These are phyloP conservation scores for Metschnikowia anglica DNA, from an alignment of 805 yeast species.

Conservation along the genomic window DNA sequence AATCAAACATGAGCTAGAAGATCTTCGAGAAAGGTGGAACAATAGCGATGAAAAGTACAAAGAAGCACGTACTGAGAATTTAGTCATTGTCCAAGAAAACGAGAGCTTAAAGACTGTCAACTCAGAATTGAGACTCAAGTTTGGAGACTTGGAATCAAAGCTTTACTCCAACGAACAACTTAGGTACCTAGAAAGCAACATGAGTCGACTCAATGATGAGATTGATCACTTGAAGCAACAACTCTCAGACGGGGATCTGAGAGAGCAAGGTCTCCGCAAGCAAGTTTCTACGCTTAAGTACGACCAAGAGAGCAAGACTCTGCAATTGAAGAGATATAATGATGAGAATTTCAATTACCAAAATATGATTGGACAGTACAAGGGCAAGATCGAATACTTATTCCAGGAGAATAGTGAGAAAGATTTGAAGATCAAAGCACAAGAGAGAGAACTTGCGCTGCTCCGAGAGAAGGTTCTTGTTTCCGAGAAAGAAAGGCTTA, in stretches of 20 bases:
- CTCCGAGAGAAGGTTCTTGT: constrained; percentile 48
- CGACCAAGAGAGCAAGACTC: constrained; percentile 50
- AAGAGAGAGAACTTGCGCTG: constrained; percentile 57
- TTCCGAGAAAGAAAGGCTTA: constrained; percentile 9
- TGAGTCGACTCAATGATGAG: constrained; percentile 51
- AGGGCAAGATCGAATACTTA: constrained; percentile 39
- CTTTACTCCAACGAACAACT: constrained; percentile 52
- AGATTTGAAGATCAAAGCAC: constrained; percentile 45
- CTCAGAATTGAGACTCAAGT: constrained; percentile 46
- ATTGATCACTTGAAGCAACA: constrained; percentile 47
- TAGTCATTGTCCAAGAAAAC: constrained; percentile 65
- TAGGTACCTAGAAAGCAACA: constrained; percentile 59
- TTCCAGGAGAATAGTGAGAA: constrained; percentile 41
- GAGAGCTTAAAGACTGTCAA: constrained; percentile 59
- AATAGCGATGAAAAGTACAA: constrained; percentile 31
- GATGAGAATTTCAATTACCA: constrained; percentile 60
- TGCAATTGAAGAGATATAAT: constrained; percentile 50
- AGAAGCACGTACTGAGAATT: constrained; percentile 46
- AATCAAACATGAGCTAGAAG: constrained; percentile 34
- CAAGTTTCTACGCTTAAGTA: constrained; percentile 53
- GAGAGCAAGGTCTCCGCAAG: constrained; percentile 50
- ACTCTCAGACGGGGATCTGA: constrained; percentile 53
- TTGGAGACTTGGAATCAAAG: constrained; percentile 47
- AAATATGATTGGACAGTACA: constrained; percentile 45
- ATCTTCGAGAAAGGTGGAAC: constrained; percentile 29